phyloP scores from a whole-genome alignment of 139 green algal genomes.

The Chlamydomonas eustigma region DNA sequence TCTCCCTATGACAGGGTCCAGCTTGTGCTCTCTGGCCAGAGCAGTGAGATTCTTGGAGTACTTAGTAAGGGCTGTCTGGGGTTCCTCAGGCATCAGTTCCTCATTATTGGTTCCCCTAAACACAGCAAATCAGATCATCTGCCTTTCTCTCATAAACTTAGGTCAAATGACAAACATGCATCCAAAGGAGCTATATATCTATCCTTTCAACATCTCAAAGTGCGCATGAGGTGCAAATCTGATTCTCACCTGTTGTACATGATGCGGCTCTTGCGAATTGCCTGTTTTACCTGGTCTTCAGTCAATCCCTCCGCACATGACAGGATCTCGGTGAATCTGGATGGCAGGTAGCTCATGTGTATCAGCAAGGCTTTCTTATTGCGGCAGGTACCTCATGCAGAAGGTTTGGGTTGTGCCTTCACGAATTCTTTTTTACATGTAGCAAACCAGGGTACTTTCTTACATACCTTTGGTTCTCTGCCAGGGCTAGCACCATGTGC shows the following conservation, averaged over 20 bases:
- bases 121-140: too few relatives aligned
- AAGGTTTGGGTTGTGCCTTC: too few relatives aligned
- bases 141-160: too few relatives aligned
- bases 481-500: slow-evolving; percentile 85
- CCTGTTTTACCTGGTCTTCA: slow-evolving; percentile 59
- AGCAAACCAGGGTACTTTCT: background rate
- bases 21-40: slow-evolving; percentile 81
- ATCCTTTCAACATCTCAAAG: too few relatives aligned
- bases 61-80: slow-evolving; percentile 59
- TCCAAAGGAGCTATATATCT: too few relatives aligned
- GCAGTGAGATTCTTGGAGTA: slow-evolving; percentile 75
- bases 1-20: slow-evolving; percentile 79
- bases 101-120: slow-evolving; percentile 8
- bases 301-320: slow-evolving; percentile 62
- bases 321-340: slow-evolving; percentile 64
- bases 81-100: slow-evolving; percentile 22
- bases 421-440: too few relatives aligned
- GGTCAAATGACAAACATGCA: too few relatives aligned
- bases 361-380: too few relatives aligned
- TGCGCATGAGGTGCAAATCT: too few relatives aligned
- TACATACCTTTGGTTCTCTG: slow-evolving; percentile 56
- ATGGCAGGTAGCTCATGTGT: background rate
- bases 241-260: slow-evolving; percentile 39
- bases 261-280: slow-evolving; percentile 55
- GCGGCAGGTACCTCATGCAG: background rate